Conservation (phyloP, 192 early-diverging fungal genomes). For the Mortierella hygrophila region DNA sequence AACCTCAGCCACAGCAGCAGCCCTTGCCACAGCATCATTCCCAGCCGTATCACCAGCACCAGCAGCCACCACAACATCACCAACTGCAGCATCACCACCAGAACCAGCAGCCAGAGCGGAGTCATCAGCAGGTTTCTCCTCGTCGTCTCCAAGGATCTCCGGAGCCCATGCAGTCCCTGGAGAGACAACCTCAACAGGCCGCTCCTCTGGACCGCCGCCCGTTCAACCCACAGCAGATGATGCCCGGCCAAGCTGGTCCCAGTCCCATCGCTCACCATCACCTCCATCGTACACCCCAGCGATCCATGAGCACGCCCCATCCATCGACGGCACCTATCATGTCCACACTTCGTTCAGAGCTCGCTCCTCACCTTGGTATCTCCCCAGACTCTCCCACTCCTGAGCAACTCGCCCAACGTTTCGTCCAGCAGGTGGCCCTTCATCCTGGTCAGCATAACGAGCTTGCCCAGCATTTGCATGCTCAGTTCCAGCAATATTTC, state of each 20-base stretch:
- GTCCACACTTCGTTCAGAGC: background rate
- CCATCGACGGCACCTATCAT: constrained; percentile 27
- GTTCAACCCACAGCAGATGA: background rate
- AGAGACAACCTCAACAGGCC: background rate
- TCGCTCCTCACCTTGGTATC: constrained; percentile 36
- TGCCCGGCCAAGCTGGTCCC: background rate
- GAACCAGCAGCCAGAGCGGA: background rate
- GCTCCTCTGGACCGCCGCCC: background rate
- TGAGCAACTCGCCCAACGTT: constrained; percentile 49
- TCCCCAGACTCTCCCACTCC: constrained; percentile 45
- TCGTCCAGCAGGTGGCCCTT: constrained; percentile 49
- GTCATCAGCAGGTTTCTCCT: background rate
- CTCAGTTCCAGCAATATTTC: constrained; percentile 51
- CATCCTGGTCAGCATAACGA: constrained; percentile 52
- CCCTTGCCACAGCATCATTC: background rate
- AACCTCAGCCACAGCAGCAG: constrained; percentile 4
- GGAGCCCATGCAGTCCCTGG: background rate
- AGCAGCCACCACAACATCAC: background rate
- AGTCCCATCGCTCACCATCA: constrained; percentile 3
- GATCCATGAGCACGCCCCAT: constrained; percentile 33
- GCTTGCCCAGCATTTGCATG: constrained; percentile 37
- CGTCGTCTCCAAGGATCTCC: constrained; percentile 5
- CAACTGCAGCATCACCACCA: background rate
- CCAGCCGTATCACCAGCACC: background rate
- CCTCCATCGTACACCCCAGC: constrained; percentile 14